phyloP scores from a whole-genome alignment of 192 early-diverging fungal genomes.

The Coemansia pectinata region DNA sequence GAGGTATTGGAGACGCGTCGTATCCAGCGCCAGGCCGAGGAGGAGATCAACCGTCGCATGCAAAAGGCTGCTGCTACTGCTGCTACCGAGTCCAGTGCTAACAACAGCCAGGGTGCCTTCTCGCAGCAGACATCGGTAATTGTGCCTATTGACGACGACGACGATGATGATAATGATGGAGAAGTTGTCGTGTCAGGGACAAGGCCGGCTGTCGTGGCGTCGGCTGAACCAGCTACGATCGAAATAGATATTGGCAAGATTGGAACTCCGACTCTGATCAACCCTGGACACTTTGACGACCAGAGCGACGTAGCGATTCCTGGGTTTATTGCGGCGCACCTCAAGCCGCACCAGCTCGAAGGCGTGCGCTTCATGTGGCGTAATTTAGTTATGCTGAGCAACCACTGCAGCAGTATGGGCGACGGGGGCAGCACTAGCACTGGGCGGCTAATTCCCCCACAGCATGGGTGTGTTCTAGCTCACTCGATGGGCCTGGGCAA shows the following conservation, averaged over 20 bases:
- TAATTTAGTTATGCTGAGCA: conserved; percentile 68
- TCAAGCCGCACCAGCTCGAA: conserved; percentile 76
- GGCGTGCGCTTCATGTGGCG: conserved; percentile 82
- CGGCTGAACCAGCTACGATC: not conserved
- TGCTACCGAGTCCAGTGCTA: not conserved
- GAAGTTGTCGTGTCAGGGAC: conserved; percentile 14
- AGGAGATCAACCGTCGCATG: conserved; percentile 17
- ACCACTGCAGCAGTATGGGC: conserved; percentile 5
- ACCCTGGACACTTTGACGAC: conserved; percentile 50
- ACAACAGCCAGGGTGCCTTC: not conserved
- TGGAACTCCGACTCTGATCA: conserved; percentile 55
- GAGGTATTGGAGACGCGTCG: conserved; percentile 22
- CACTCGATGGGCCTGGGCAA: conserved; percentile 90
- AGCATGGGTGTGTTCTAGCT: conserved; percentile 75
- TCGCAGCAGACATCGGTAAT: not conserved
- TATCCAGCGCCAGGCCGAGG: conserved; percentile 8
- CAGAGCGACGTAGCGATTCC: conserved; percentile 49
- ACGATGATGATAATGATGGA: not conserved
- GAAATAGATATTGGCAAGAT: not conserved
- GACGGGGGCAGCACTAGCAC: not conserved
- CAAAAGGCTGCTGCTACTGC: conserved; percentile 1
- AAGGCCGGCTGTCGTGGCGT: not conserved
- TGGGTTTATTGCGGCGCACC: conserved; percentile 52
- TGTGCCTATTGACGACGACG: not conserved
- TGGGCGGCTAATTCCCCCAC: not conserved